Evolutionary conservation across 1,284 basidiomycete species (phyloP).

Genomic region (Leccinum glutinopallens): DNA sequence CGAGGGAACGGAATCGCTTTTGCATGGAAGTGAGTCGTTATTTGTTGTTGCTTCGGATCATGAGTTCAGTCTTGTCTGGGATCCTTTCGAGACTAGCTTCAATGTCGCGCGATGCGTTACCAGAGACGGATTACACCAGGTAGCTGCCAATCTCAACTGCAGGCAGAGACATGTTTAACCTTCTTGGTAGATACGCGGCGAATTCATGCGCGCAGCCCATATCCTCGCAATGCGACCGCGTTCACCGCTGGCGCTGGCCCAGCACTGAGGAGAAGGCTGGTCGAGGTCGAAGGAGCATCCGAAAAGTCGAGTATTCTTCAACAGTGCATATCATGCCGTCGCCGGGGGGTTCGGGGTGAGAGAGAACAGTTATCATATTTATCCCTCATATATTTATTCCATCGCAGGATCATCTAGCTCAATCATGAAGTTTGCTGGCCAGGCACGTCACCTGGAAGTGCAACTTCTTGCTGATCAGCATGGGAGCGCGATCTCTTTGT

Average conservation of each 20-base stretch:
- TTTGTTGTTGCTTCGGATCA: slow-evolving; percentile 13
- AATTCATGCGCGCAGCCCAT: slow-evolving; percentile 95
- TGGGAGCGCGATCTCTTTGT: slow-evolving; percentile 98
- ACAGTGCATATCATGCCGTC: slow-evolving; percentile 92
- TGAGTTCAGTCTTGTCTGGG: slow-evolving; percentile 48
- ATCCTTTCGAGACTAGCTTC: slow-evolving; percentile 94
- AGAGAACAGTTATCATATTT: slow-evolving; percentile 19
- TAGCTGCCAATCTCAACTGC: slow-evolving; percentile 32
- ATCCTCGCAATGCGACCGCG: slow-evolving; percentile 79
- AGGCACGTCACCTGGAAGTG: slow-evolving; percentile 97
- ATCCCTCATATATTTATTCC: slow-evolving; percentile 19
- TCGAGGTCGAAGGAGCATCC: slow-evolving; percentile 96
- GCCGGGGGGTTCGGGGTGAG: slow-evolving; percentile 92
- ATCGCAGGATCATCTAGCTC: slow-evolving; percentile 89
- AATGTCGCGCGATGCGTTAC: slow-evolving; percentile 98
- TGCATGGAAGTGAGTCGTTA: slow-evolving; percentile 80
- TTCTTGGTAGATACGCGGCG: slow-evolving; percentile 84
- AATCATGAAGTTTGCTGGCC: slow-evolving; percentile 99
- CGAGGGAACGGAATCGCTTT: slow-evolving; percentile 86
- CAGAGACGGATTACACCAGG: slow-evolving; percentile 93
- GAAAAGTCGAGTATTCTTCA: slow-evolving; percentile 92
- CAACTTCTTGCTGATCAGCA: slow-evolving; percentile 99
- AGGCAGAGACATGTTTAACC: slow-evolving; percentile 1
- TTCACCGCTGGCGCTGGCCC: slow-evolving; percentile 77
- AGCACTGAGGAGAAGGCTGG: slow-evolving; percentile 74